Evolutionary conservation across 2,329 filamentous ascomycete species (phyloP).

Genomic region (Penicillium verrucosum): DNA sequence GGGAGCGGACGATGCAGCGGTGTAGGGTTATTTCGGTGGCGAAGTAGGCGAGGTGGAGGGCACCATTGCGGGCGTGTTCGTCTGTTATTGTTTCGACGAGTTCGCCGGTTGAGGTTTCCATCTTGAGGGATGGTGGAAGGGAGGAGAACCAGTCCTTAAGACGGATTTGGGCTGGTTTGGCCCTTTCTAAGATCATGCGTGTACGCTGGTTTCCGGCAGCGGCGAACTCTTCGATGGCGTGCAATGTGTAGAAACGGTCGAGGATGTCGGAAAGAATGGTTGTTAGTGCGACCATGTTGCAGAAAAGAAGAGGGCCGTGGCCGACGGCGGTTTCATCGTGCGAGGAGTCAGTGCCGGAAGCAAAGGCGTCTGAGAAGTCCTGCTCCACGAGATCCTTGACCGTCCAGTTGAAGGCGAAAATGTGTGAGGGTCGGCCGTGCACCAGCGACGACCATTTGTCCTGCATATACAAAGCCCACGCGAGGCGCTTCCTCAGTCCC

Average conservation of each 20-base stretch:
- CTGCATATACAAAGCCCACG: conserved; percentile 91
- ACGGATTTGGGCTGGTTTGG: conserved; percentile 53
- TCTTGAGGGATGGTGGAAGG: conserved; percentile 48
- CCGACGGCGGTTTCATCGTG: conserved; percentile 36
- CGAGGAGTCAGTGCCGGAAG: conserved; percentile 29
- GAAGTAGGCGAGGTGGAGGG: conserved; percentile 88
- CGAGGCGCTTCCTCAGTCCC: conserved; percentile 76
- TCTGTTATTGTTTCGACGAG: conserved; percentile 42
- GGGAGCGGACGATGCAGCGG: conserved; percentile 80
- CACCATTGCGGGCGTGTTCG: conserved; percentile 53
- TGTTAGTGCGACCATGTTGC: conserved; percentile 52
- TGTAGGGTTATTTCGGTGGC: conserved; percentile 92
- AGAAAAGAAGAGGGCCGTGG: conserved; percentile 48
- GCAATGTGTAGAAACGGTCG: conserved; percentile 52
- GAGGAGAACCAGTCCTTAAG: conserved; percentile 53
- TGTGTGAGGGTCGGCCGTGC: conserved; percentile 80
- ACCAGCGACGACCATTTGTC: conserved; percentile 88
- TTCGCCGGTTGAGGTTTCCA: conserved; percentile 48
- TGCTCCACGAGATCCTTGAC: conserved; percentile 51
- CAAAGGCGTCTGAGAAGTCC: conserved; percentile 41
- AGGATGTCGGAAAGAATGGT: conserved; percentile 52
- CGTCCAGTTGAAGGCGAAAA: conserved; percentile 69
- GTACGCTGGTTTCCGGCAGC: conserved; percentile 44
- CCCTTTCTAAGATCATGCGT: conserved; percentile 50
- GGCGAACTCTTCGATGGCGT: conserved; percentile 46